phyloP scores from a whole-genome alignment of 1,284 basidiomycete species.

The Ganoderma lucidum region DNA sequence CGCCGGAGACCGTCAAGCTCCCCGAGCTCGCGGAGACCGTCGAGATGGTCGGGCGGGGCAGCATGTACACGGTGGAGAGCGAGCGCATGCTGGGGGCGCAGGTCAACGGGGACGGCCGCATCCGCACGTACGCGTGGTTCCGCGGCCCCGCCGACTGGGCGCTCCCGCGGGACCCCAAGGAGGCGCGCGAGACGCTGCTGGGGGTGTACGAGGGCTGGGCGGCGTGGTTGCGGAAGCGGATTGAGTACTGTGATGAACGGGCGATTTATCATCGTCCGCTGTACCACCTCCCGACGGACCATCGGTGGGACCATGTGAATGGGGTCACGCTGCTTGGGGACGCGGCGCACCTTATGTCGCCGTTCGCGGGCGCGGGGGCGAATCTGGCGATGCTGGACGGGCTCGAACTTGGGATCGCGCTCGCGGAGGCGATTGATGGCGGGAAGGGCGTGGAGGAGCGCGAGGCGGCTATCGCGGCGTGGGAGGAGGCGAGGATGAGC shows the following conservation, averaged over 20 bases:
- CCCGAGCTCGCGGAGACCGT: not conserved
- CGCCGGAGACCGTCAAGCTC: not conserved
- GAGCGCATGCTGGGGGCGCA: not conserved
- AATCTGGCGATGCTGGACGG: constrained; percentile 47
- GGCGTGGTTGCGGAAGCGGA: not conserved
- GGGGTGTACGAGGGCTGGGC: constrained; percentile 4
- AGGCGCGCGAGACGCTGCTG: not conserved
- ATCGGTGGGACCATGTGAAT: constrained; percentile 21
- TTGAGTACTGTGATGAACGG: constrained; percentile 19
- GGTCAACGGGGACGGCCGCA: constrained; percentile 7
- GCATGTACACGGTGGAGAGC: not conserved
- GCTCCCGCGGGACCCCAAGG: not conserved
- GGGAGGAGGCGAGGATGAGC: constrained; percentile 9
- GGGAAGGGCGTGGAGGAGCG: constrained; percentile 6
- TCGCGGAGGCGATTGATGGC: constrained; percentile 10
- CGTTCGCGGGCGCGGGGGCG: constrained; percentile 54
- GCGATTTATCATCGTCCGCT: constrained; percentile 23
- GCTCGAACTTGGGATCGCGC: constrained; percentile 38
- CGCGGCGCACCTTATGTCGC: constrained; percentile 58
- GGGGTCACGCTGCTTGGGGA: constrained; percentile 48
- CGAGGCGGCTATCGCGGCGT: constrained; percentile 20
- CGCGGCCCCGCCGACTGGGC: constrained; percentile 7
- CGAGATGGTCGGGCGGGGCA: not conserved
- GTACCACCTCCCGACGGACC: constrained; percentile 21
- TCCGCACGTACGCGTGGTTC: constrained; percentile 11